Evolutionary conservation across 345 rosid species (phyloP).

Genomic region (Diplotaxis tenuifolia): DNA sequence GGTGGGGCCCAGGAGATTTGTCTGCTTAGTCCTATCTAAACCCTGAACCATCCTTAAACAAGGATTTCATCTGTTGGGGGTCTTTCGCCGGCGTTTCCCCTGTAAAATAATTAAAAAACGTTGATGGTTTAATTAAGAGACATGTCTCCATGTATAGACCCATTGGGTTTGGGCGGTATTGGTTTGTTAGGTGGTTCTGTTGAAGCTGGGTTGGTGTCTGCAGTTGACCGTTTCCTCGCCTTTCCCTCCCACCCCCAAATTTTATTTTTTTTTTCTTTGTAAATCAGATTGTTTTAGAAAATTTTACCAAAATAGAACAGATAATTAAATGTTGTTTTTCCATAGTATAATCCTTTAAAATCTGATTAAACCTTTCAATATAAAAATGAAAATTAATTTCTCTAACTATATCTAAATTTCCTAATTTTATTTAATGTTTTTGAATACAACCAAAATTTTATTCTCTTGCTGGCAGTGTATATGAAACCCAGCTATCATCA

Average conservation of each 20-base stretch:
- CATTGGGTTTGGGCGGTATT: neutral
- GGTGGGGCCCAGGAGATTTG: constrained; percentile 14
- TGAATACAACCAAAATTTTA: too few species aligned
- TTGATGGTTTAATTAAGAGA: constrained; percentile 14
- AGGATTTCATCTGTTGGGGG: neutral
- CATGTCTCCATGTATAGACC: neutral
- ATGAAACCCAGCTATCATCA: too few species aligned
- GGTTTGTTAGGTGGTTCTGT: constrained; percentile 30
- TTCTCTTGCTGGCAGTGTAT: too few species aligned
- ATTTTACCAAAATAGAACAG: too few species aligned
- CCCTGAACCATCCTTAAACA: constrained; percentile 14
- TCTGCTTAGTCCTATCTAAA: constrained; percentile 6
- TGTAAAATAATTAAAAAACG: constrained; percentile 14
- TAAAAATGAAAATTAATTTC: too few species aligned
- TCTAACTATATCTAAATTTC: too few species aligned
- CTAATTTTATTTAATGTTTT: too few species aligned
- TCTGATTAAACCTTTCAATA: too few species aligned
- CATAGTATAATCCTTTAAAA: too few species aligned
- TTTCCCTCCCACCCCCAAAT: constrained; percentile 27
- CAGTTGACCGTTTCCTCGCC: constrained; percentile 33
- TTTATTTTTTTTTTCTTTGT: neutral
- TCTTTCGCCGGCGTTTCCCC: constrained; percentile 34
- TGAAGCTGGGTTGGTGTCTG: neutral
- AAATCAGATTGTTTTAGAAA: too few species aligned
- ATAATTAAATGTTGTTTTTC: too few species aligned